Percentiles rank a stretch among this genome's conserved stretches.
Evolutionary conservation across 208 protist species (phyloP).

Genomic region (Acanthamoeba sp.): DNA sequence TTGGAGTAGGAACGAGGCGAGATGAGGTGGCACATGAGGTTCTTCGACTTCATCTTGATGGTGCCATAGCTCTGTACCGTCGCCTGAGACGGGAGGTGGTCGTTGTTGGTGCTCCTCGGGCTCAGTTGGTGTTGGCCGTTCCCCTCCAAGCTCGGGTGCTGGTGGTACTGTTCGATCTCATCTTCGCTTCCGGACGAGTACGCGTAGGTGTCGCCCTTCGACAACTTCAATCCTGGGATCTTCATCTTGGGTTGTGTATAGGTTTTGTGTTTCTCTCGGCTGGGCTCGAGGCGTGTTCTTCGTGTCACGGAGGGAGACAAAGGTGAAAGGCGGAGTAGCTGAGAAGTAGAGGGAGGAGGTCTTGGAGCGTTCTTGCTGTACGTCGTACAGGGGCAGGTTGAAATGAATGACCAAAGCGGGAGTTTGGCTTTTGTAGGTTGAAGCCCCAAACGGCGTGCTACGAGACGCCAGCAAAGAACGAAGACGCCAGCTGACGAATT

Average conservation of each 20-base stretch:
- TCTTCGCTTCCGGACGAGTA: background rate
- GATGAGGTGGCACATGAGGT: conserved; percentile 32
- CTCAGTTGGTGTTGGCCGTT: background rate
- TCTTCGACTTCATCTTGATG: conserved; percentile 48
- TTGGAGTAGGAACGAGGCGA: conserved; percentile 55
- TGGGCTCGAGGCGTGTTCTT: background rate
- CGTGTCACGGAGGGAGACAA: too few relatives aligned
- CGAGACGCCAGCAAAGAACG: background rate
- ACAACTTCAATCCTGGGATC: background rate
- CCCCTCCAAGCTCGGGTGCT: background rate
- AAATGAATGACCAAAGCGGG: background rate
- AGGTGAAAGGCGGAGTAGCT: too few relatives aligned
- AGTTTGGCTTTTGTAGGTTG: background rate
- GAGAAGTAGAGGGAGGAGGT: too few relatives aligned
- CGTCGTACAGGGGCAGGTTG: background rate
- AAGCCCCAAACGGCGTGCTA: background rate
- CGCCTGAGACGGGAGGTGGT: background rate
- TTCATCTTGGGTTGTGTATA: background rate
- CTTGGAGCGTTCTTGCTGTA: background rate
- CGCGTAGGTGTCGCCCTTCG: background rate
- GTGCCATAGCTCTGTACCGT: conserved; percentile 32
- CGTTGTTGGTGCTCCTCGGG: background rate
- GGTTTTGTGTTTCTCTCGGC: background rate
- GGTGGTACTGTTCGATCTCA: background rate
- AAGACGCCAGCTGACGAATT: background rate